Base-by-base conservation (phyloP, 805 yeast genomes). In the Saccharomycopsis synnaedendra region DNA sequence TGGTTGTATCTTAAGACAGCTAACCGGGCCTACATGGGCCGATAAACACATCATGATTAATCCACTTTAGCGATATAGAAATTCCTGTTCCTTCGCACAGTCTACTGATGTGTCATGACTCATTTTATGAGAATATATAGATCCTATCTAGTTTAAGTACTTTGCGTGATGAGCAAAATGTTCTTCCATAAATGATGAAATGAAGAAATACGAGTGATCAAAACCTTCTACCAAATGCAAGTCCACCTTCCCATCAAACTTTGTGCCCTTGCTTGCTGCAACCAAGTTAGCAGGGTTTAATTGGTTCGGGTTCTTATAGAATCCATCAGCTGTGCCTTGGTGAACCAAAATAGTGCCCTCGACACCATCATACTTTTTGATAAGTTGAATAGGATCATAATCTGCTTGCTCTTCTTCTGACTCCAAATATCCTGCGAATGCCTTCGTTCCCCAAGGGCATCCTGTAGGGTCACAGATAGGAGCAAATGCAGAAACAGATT, bases 111-210 rank as follows among this genome's bases (percentile, higher is more conserved):
- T 10, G 2, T 35, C n/a, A 10, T n/a, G 37, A 35, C 19, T 19
- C 19, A 35, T 10, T 35, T 35, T 35, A n/a, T n/a, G n/a, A 35
- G 10, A 10, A 10, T 35, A 10, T 10, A 35, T 10, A 35, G 10
- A 10, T 35, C 28, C 28, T 39, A 39, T 9, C 29, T 40, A 30
- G 31, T 7, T 34, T 32, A 47, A 47, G 3, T 46, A 46, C 62
- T 82, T 80, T 6, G 95, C 94, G 58, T 93, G 97, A 63, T 82
- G 90, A 51, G 74, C 77, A 36, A 95, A 85, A 63, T 93, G 97
- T 35, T 79, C 85, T 48, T 75, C 82, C 8, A 82, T 82, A 64
- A 88, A 89, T 0, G 85, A 65, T 45, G 89, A 74, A 48, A 90
- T 74, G 62, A 88, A 90, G 64, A 75, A 93, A 69, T 89, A 90